Base-by-base conservation (phyloP, 768 basidiomycete species). In the Xerocomus spinulosus region DNA sequence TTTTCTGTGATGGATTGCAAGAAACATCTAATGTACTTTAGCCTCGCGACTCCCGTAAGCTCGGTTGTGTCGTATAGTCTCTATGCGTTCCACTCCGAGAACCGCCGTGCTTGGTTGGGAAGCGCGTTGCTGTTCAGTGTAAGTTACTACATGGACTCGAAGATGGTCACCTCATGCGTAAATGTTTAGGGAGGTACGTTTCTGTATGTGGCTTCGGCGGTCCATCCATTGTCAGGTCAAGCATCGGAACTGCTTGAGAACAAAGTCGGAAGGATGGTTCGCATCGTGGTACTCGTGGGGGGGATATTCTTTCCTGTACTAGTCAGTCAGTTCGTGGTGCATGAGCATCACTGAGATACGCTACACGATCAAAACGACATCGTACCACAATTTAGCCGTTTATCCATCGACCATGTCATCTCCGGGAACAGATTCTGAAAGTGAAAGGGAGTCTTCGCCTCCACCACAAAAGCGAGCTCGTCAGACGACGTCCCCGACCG, bases 171-270 rank as follows among this genome's bases (percentile, higher is more conserved):
- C 35, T 60, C 25, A 52, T 40, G 44, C 8, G 26, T 35, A 26
- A 8, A 34, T 29, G 20, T 35, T 28, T 46, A 93, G 90, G 93
- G 90, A 37, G 93, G 93, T 9, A 92, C 91, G 3, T 96, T 96
- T 69, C 73, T 97, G 32, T 96, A 95, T 61, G 94, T 97, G 9
- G 92, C 93, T 1, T 92, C 92, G 1, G 85, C 91, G 33, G 73
- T 92, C n/a, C 89, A 91, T 59, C 80, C 87, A 3, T 76, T 85
- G 26, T 82, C 85, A 26, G 72, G 76, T 15, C 73, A 75, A 44
- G 62, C 65, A 23, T 67, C 60, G 32, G 69, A 54, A 52, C 49
- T 55, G 23, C 28, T 60, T 5, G 49, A 71, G 9, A 70, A 71
- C 20, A 77, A 76, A 35, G 65, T 83, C 35, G 65, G 70, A 12